Evolutionary conservation across 352 stramenopile species (phyloP).

Genomic region (Phytophthora parvispora): DNA sequence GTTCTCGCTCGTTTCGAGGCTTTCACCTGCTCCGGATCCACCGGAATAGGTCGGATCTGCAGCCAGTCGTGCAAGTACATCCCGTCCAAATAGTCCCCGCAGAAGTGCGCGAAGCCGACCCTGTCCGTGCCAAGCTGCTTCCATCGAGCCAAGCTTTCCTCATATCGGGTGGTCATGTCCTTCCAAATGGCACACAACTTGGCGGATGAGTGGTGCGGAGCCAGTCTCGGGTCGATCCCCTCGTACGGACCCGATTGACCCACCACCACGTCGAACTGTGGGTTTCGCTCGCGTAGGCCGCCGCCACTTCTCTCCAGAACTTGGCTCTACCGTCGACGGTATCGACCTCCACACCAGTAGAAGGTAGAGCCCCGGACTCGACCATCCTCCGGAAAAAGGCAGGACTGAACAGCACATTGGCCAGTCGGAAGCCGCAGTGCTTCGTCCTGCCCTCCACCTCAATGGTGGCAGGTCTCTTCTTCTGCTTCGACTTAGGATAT

Average conservation of each 20-base stretch:
- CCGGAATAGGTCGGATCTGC: conserved; percentile 15
- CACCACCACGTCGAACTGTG: conserved; percentile 11
- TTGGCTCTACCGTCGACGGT: conserved; percentile 3
- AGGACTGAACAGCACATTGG: conserved; percentile 26
- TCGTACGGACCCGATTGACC: conserved; percentile 21
- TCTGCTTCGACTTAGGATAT: conserved; percentile 6
- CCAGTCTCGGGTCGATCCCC: conserved; percentile 10
- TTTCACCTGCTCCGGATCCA: conserved; percentile 3
- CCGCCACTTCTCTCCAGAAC: conserved; percentile 26
- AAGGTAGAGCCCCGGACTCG: conserved; percentile 18
- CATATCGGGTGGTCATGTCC: conserved; percentile 7
- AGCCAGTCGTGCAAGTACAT: conserved; percentile 18
- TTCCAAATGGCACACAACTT: conserved; percentile 21
- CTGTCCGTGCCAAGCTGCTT: conserved; percentile 18
- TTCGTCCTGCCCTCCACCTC: conserved; percentile 13
- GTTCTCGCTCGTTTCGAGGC: conserved; percentile 9
- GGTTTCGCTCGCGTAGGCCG: conserved; percentile 3
- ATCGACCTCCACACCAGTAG: conserved; percentile 7
- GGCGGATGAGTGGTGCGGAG: conserved; percentile 8
- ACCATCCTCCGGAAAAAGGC: conserved; percentile 10
- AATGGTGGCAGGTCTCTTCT: not conserved
- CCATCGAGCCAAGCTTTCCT: conserved; percentile 19
- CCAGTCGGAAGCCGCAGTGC: conserved; percentile 18
- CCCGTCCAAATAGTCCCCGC: conserved; percentile 16
- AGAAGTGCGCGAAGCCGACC: conserved; percentile 15